Evolutionary conservation across 352 stramenopile genomes (phyloP).

Genomic region (Pythium sp.): DNA sequence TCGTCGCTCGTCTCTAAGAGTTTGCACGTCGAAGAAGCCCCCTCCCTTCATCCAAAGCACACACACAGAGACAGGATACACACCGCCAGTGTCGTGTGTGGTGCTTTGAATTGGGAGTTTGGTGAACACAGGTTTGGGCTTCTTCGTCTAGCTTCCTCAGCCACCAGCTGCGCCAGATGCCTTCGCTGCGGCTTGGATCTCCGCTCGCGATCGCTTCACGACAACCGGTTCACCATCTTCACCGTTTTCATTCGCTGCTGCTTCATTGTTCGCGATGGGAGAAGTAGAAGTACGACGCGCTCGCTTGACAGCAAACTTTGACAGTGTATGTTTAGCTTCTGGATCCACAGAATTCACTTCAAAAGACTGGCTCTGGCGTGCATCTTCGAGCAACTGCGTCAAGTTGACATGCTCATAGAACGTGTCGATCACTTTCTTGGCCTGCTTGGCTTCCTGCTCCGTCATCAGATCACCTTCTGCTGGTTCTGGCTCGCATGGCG

Average conservation of each 20-base stretch:
- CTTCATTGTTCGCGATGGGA: not conserved
- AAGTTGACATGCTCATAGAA: constrained; percentile 39
- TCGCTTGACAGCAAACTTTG: constrained; percentile 3
- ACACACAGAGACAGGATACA: not conserved
- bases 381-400: constrained; percentile 33
- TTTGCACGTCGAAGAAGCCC: constrained; percentile 6
- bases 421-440: constrained; percentile 36
- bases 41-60: not conserved
- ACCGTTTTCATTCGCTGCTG: not conserved
- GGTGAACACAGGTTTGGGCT: not conserved
- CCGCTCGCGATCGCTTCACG: constrained; percentile 25
- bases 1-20: not conserved
- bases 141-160: constrained; percentile 21
- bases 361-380: constrained; percentile 17
- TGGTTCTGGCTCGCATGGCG: not conserved
- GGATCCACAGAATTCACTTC: not conserved
- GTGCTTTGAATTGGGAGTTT: not conserved
- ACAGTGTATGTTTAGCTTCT: not conserved
- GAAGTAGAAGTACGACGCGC: not conserved
- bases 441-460: constrained; percentile 12
- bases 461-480: constrained; percentile 20
- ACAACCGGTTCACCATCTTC: not conserved
- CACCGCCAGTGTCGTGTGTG: not conserved
- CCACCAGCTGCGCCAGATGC: constrained; percentile 31
- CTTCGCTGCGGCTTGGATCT: constrained; percentile 40